phyloP scores from a whole-genome alignment of 2,329 filamentous ascomycete species.

The Paraphoma chrysanthemicola region DNA sequence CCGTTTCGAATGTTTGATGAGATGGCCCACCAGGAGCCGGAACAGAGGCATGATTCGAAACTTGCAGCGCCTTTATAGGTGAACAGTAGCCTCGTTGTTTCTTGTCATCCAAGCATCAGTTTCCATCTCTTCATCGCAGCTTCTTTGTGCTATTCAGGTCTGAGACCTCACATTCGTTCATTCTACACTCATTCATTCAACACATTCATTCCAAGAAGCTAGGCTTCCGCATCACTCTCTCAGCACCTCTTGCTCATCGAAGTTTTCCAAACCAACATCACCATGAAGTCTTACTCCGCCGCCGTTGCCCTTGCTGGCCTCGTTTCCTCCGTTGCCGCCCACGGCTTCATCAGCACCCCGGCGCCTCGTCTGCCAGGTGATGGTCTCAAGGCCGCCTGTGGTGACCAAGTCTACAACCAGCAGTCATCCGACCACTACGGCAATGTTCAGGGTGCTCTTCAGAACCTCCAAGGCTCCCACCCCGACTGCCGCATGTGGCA shows the following conservation, averaged over 20 bases:
- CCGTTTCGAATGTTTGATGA: conserved; percentile 48
- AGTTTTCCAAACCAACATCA: conserved; percentile 28
- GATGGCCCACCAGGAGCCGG: conserved; percentile 31
- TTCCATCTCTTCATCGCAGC: conserved; percentile 31
- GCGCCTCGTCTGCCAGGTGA: conserved; percentile 58
- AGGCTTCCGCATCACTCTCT: conserved; percentile 38
- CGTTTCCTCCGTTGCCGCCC: conserved; percentile 57
- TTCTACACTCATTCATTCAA: conserved; percentile 39
- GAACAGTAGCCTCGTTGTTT: conserved; percentile 1
- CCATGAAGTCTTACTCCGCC: conserved; percentile 54
- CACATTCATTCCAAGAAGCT: conserved; percentile 39
- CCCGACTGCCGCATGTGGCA: conserved; percentile 62
- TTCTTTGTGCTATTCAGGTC: conserved; percentile 39
- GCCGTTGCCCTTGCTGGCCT: conserved; percentile 53
- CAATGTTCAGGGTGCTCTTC: conserved; percentile 64
- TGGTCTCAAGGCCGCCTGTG: conserved; percentile 61
- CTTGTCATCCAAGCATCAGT: conserved; percentile 23
- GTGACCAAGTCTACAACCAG: conserved; percentile 62
- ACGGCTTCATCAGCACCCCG: conserved; percentile 61
- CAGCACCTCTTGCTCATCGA: conserved; percentile 13
- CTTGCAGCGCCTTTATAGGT: conserved; percentile 28
- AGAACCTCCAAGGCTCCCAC: conserved; percentile 54
- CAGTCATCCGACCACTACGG: conserved; percentile 62
- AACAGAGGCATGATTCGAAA: conserved; percentile 16
- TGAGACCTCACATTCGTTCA: conserved; percentile 50